Evolutionary conservation across 2,329 filamentous ascomycete genomes (phyloP), one percentile per base, ranked within the genome.

Genomic region (Magnaporthiopsis poae): DNA sequence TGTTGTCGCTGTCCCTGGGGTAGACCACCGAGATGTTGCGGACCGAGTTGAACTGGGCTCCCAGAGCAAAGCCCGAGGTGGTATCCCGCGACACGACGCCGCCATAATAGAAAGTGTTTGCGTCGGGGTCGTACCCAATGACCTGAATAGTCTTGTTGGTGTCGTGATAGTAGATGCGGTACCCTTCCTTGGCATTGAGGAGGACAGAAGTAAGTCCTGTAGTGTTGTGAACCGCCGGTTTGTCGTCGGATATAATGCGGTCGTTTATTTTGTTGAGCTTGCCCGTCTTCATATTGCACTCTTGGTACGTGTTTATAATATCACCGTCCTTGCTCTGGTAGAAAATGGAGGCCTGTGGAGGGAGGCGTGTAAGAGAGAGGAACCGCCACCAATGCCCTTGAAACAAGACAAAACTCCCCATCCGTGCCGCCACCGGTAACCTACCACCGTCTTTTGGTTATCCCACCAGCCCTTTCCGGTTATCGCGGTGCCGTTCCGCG

Each of bases 121-220:
- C 63, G 2, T 56, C 64, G 2, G 71, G 74, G 66, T 77, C 63
- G 4, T 77, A 80, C 8, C 70, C 69, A 18, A 79, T 67, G 63
- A 74, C 68, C 33, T 75, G 77, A 63, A 79, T 66, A 8, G 68
- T 69, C 25, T 70, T 73, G 35, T 74, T 66, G 33, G 71, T 65
- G 67, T 77, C 77, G 68, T 78, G 77, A 66, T 74, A 79, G 69
- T 75, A 79, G 15, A 79, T 69, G 13, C 77, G 76, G 61, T 79
- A 78, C 31, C 77, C 77, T 2, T 71, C 67, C 8, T 69, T 69
- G 0, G 67, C 67, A 18, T 75, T 74, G 9, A 79, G 72, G n/a
- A 77, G 68, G 4, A 77, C 68, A 1, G 70, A 72, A 7, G 74
- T 69, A 15, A 80, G 66, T 3, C 74, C 75, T 0, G 76, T 75